Percentiles rank a stretch among this genome's conserved stretches.
These are phyloP conservation scores for Ochetophila trinervis DNA, from an alignment of 306 rosid genomes.

Conservation along the genomic window DNA sequence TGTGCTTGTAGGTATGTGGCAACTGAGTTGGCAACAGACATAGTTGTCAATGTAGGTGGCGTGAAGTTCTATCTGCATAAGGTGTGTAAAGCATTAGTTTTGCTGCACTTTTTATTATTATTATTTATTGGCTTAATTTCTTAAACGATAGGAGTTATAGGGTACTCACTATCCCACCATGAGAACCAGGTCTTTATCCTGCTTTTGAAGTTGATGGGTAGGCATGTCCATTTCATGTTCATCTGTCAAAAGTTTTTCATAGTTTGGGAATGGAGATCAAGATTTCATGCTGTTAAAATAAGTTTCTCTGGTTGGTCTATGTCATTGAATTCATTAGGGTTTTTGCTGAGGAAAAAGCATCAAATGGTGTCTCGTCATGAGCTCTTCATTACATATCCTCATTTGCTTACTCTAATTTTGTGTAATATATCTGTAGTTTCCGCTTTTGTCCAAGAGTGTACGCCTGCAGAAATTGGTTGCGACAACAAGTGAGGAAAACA, in stretches of 20 bases:
- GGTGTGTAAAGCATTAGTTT: slow-evolving; percentile 47
- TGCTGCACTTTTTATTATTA: no score
- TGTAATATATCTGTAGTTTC: slow-evolving; percentile 57
- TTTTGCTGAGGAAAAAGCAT: slow-evolving; percentile 1
- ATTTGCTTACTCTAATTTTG: slow-evolving; percentile 5
- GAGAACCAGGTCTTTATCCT: background rate
- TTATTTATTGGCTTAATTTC: background rate
- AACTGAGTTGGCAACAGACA: slow-evolving; percentile 73
- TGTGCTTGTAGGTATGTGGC: slow-evolving; percentile 61
- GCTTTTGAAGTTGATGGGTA: background rate
- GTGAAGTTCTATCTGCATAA: slow-evolving; percentile 84
- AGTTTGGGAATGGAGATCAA: no score
- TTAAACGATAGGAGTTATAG: background rate
- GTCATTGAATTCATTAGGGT: background rate
- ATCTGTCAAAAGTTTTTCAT: background rate
- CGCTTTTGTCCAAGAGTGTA: slow-evolving; percentile 85
- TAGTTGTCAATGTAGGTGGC: slow-evolving; percentile 61
- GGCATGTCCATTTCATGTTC: background rate
- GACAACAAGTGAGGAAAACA: slow-evolving; percentile 48
- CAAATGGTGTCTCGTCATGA: background rate
- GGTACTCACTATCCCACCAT: background rate
- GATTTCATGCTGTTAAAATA: no score
- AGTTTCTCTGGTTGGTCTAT: no score
- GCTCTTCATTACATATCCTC: background rate
- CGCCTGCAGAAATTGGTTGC: slow-evolving; percentile 69